A percentile compares a stretch with the other conserved stretches of the same genome.
phyloP scores from a whole-genome alignment of 257 asterid genomes.

The Echium plantagineum region DNA sequence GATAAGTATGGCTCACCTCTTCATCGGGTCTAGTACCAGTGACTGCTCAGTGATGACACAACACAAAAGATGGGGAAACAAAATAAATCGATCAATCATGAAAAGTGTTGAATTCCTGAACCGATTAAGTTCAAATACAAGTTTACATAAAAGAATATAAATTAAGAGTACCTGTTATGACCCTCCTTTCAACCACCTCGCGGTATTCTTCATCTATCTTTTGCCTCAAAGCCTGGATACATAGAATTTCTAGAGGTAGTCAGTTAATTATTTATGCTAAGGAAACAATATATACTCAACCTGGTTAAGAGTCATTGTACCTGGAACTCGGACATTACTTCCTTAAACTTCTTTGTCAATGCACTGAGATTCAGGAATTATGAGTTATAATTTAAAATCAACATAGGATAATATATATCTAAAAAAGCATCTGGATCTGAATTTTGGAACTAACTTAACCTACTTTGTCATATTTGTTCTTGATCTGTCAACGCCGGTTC shows the following conservation, averaged over 20 bases:
- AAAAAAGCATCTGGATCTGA: not conserved
- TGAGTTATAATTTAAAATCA: not conserved
- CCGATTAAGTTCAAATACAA: not conserved
- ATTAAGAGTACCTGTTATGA: constrained; percentile 52
- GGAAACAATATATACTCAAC: not conserved
- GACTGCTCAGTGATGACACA: constrained; percentile 31
- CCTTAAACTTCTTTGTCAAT: constrained; percentile 60
- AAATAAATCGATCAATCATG: constrained; percentile 4
- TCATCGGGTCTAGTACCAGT: constrained; percentile 86
- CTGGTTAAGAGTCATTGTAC: constrained; percentile 17
- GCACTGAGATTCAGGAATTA: constrained; percentile 35
- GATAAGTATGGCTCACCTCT: constrained; percentile 39
- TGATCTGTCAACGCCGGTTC: constrained; percentile 82
- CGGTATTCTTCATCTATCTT: constrained; percentile 78
- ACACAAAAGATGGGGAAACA: constrained; percentile 3
- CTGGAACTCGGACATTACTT: constrained; percentile 76
- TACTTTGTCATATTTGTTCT: constrained; percentile 73
- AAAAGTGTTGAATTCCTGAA: not conserved
- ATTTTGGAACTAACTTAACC: constrained; percentile 7
- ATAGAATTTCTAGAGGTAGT: constrained; percentile 4
- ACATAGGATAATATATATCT: constrained; percentile 4
- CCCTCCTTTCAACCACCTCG: constrained; percentile 87
- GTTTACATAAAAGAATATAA: not conserved
- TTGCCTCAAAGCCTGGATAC: constrained; percentile 50
- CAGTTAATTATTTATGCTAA: not conserved